Conservation (phyloP, 1,284 basidiomycete species). For the Albatrellus sp. region DNA sequence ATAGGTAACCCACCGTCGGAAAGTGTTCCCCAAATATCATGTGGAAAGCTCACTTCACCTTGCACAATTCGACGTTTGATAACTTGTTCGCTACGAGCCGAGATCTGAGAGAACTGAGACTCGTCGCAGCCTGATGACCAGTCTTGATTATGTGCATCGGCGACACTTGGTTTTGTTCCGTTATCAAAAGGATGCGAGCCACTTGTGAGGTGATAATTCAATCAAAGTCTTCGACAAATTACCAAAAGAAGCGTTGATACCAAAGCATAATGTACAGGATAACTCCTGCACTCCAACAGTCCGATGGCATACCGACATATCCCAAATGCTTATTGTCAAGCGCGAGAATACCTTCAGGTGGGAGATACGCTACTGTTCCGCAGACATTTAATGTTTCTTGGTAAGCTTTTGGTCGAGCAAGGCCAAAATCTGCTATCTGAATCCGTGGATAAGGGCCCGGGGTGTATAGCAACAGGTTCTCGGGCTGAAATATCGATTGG, state of each 20-base stretch:
- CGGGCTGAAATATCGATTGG: slow-evolving; percentile 38
- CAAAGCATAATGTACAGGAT: slow-evolving; percentile 71
- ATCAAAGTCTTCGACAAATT: background rate
- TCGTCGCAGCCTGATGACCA: slow-evolving; percentile 9
- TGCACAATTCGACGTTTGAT: slow-evolving; percentile 60
- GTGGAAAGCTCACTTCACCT: slow-evolving; percentile 43
- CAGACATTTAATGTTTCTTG: slow-evolving; percentile 72
- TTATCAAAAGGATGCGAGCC: slow-evolving; percentile 33
- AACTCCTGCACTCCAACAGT: slow-evolving; percentile 77
- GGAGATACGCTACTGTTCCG: slow-evolving; percentile 76
- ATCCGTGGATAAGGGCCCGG: slow-evolving; percentile 74
- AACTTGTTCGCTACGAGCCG: slow-evolving; percentile 37
- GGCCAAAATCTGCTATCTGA: slow-evolving; percentile 78
- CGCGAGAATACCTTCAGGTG: slow-evolving; percentile 71
- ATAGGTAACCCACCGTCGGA: slow-evolving; percentile 38
- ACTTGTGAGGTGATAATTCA: background rate
- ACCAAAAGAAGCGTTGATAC: slow-evolving; percentile 23
- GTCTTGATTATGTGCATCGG: slow-evolving; percentile 11
- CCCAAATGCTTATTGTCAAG: slow-evolving; percentile 58
- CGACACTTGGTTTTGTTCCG: slow-evolving; percentile 8
- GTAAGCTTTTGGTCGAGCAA: slow-evolving; percentile 67
- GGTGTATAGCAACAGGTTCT: slow-evolving; percentile 70
- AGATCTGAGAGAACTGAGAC: slow-evolving; percentile 33
- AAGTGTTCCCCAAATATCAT: slow-evolving; percentile 39
- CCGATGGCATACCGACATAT: slow-evolving; percentile 69